Conservation (phyloP, 2,329 filamentous ascomycete genomes). For the Ascochyta viciae-villosae region DNA sequence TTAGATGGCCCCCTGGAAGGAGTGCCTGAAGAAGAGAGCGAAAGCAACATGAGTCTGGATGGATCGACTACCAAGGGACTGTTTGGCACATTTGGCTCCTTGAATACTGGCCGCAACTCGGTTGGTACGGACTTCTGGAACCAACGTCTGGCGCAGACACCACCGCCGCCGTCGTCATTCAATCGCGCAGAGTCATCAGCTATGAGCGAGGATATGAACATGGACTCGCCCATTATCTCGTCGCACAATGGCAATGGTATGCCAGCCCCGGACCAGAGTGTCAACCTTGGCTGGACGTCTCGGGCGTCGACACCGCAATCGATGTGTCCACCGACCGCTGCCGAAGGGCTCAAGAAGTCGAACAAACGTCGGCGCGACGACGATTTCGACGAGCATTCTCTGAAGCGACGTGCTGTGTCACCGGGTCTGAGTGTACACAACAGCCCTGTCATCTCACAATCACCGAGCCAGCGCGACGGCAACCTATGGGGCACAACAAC, state of each 20-base stretch:
- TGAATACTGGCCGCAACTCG: conserved; percentile 78
- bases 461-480: conserved; percentile 75
- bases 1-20: conserved; percentile 69
- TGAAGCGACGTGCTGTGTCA: conserved; percentile 91
- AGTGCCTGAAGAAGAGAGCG: conserved; percentile 67
- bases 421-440: conserved; percentile 91
- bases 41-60: conserved; percentile 64
- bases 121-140: conserved; percentile 81
- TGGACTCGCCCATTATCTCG: conserved; percentile 68
- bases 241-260: conserved; percentile 28
- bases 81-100: conserved; percentile 75
- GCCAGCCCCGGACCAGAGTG: conserved; percentile 28
- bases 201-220: conserved; percentile 71
- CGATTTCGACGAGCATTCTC: conserved; percentile 84
- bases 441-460: conserved; percentile 82
- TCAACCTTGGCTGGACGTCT: conserved; percentile 36
- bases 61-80: conserved; percentile 50
- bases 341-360: conserved; percentile 52
- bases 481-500: conserved; percentile 76
- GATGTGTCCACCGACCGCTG: conserved; percentile 47
- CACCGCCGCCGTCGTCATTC: conserved; percentile 61
- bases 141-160: conserved; percentile 65
- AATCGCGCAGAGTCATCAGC: conserved; percentile 61
- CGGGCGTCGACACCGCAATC: conserved; percentile 49
- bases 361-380: conserved; percentile 85